Percentiles rank a stretch among this genome's conserved stretches.
phyloP scores from a whole-genome alignment of 106 monocot species.

The Apostasia shenzhenica region DNA sequence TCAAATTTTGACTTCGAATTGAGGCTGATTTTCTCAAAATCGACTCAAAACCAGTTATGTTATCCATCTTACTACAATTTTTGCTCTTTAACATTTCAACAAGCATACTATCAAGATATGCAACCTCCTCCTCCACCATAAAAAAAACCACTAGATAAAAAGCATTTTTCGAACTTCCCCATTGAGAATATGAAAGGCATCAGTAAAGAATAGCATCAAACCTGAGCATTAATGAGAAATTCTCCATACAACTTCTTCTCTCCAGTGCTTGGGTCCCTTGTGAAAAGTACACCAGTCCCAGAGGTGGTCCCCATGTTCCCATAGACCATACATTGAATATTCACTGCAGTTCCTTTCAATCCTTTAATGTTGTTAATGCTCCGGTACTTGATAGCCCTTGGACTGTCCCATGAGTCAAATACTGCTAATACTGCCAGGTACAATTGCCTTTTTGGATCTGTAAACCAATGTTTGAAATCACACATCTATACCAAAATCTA shows the following conservation, averaged over 20 bases:
- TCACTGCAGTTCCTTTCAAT: constrained; percentile 90
- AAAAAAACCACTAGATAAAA: too few relatives aligned
- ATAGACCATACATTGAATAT: constrained; percentile 96
- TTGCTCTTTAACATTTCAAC: too few relatives aligned
- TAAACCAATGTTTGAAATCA: neutral
- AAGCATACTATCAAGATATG: too few relatives aligned
- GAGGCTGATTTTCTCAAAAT: too few relatives aligned
- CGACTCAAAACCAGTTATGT: too few relatives aligned
- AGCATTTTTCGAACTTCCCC: too few relatives aligned
- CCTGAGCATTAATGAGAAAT: constrained; percentile 96
- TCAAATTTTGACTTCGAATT: too few relatives aligned
- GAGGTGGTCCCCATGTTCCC: constrained; percentile 97
- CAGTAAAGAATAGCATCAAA: constrained; percentile 2
- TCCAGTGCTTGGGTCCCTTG: constrained; percentile 91
- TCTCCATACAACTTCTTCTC: constrained; percentile 95
- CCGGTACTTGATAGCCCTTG: constrained; percentile 83
- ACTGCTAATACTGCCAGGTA: constrained; percentile 73
- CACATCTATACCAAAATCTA: neutral
- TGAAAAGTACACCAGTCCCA: constrained; percentile 96
- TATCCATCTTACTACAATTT: too few relatives aligned
- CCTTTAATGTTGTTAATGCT: constrained; percentile 89
- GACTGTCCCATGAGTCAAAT: constrained; percentile 94
- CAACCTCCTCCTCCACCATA: too few relatives aligned
- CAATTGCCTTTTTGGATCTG: constrained; percentile 81
- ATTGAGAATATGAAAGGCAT: too few relatives aligned